phyloP scores from a whole-genome alignment of 2,329 filamentous ascomycete species.

The Phyllosticta capitalensis region DNA sequence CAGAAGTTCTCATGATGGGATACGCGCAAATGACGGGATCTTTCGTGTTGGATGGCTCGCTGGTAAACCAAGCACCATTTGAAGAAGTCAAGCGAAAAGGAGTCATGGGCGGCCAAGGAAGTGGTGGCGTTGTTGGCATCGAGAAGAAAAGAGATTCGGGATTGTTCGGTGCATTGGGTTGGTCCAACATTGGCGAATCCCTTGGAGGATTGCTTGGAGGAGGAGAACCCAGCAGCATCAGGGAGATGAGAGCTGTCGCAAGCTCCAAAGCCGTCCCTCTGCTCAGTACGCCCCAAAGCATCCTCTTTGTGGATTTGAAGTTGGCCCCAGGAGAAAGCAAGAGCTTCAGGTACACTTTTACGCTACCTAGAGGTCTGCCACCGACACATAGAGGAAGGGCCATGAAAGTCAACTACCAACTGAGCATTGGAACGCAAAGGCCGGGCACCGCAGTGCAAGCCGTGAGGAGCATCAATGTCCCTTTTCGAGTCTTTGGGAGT shows the following conservation, averaged over 20 bases:
- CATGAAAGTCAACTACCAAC: slow-evolving; percentile 85
- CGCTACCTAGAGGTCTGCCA: slow-evolving; percentile 77
- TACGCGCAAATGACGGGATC: slow-evolving; percentile 91
- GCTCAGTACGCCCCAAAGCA: slow-evolving; percentile 89
- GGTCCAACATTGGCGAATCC: slow-evolving; percentile 80
- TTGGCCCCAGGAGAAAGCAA: slow-evolving; percentile 81
- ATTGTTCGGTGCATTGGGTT: slow-evolving; percentile 74
- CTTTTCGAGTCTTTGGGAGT: slow-evolving; percentile 86
- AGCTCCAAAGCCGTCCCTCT: slow-evolving; percentile 82
- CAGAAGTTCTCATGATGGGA: slow-evolving; percentile 92
- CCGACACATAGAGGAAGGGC: slow-evolving; percentile 85
- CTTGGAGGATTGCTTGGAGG: slow-evolving; percentile 79
- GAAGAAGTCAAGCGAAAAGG: slow-evolving; percentile 94
- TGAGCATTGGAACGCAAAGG: slow-evolving; percentile 85
- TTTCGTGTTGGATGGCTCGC: slow-evolving; percentile 82
- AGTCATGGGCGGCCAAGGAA: slow-evolving; percentile 72
- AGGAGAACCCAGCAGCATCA: slow-evolving; percentile 82
- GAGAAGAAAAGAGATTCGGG: slow-evolving; percentile 71
- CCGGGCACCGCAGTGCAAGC: slow-evolving; percentile 65
- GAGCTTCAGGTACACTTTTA: slow-evolving; percentile 79
- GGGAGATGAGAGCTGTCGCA: slow-evolving; percentile 83
- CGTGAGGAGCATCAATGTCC: slow-evolving; percentile 82
- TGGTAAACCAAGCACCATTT: slow-evolving; percentile 82
- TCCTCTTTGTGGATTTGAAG: slow-evolving; percentile 87
- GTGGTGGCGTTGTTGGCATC: slow-evolving; percentile 75